Evolutionary conservation across 805 yeast genomes (phyloP).

Genomic region (Lachancea nothofagi): DNA sequence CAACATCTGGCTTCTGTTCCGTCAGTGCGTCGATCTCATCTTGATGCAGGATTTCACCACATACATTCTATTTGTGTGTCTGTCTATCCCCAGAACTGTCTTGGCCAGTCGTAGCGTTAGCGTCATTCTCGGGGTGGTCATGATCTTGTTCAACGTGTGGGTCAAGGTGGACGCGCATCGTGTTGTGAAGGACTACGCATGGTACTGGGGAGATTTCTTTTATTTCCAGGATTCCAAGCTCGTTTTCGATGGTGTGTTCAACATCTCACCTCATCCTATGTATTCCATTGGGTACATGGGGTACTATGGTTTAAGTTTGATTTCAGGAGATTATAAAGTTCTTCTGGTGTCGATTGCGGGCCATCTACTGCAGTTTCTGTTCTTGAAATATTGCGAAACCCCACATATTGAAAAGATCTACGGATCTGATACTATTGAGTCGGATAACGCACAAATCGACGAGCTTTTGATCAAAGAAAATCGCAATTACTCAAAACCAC

Average conservation of each 20-base stretch:
- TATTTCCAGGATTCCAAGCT: conserved; percentile 64
- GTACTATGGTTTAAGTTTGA: conserved; percentile 75
- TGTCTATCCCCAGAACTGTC: conserved; percentile 34
- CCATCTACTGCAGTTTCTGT: conserved; percentile 70
- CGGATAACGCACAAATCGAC: conserved; percentile 32
- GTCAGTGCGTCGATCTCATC: conserved; percentile 74
- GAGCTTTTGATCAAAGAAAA: conserved; percentile 34
- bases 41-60: conserved; percentile 80
- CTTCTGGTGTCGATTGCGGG: conserved; percentile 66
- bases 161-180: conserved; percentile 84
- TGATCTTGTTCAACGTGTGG: conserved; percentile 73
- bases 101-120: conserved; percentile 41
- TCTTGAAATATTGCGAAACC: conserved; percentile 68
- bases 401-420: conserved; percentile 84
- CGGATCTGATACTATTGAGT: conserved; percentile 40
- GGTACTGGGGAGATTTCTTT: conserved; percentile 96
- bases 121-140: conserved; percentile 50
- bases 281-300: conserved; percentile 86
- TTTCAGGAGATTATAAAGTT: conserved; percentile 67
- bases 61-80: conserved; percentile 57
- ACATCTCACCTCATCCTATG: conserved; percentile 90
- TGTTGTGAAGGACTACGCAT: conserved; percentile 83
- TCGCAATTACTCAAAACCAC: conserved; percentile 46
- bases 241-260: conserved; percentile 84
- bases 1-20: conserved; percentile 75